Percentiles rank a stretch among this genome's conserved stretches.
Conservation (phyloP, 345 rosid genomes). For the Psidium guajava region DNA sequence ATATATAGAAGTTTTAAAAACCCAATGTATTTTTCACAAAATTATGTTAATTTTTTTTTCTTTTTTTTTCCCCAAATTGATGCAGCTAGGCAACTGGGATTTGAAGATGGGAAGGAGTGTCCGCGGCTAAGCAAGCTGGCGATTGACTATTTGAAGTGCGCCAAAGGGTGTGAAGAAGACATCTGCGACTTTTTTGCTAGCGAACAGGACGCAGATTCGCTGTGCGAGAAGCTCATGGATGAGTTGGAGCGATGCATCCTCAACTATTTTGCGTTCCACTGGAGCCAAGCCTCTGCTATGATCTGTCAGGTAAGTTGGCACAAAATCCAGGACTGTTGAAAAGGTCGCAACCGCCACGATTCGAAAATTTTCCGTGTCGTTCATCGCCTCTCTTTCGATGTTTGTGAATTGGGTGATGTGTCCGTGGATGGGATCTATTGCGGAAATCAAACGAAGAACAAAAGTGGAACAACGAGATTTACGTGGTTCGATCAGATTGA, state of each 20-base stretch:
- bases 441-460: too few relatives aligned
- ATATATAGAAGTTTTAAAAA: not conserved
- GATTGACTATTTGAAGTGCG: constrained; percentile 42
- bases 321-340: not conserved
- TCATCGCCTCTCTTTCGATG: not conserved
- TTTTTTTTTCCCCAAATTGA: not conserved
- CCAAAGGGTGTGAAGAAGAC: constrained; percentile 45
- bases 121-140: constrained; percentile 66
- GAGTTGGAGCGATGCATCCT: constrained; percentile 83
- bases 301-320: constrained; percentile 34
- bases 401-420: not conserved
- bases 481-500: too few relatives aligned
- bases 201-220: constrained; percentile 44
- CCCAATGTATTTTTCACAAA: not conserved
- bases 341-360: not conserved
- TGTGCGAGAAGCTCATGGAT: constrained; percentile 49
- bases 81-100: constrained; percentile 81
- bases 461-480: too few relatives aligned
- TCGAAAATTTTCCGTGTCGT: not conserved
- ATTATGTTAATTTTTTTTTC: not conserved
- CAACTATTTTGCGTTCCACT: constrained; percentile 74
- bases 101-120: constrained; percentile 50
- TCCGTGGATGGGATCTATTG: not conserved
- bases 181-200: constrained; percentile 36
- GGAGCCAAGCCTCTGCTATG: constrained; percentile 58